These are phyloP conservation scores for Gaultheria prostrata DNA, from an alignment of 148 eudicot species.

Conservation along the genomic window DNA sequence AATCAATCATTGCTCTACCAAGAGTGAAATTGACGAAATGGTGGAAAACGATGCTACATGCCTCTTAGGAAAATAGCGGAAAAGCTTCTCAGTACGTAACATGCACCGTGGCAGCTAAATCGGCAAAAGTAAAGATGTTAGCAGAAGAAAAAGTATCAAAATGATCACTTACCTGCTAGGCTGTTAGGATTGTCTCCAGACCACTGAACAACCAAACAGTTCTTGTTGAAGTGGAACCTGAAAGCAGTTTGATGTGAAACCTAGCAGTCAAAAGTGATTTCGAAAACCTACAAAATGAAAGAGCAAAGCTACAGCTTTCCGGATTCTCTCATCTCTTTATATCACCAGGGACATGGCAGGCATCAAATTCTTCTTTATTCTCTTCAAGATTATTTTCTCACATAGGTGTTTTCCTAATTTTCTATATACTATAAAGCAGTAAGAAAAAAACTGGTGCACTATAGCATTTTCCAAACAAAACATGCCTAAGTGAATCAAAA, in stretches of 20 bases:
- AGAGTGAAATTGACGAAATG: neutral
- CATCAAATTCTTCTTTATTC: neutral
- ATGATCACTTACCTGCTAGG: slow-evolving; percentile 58
- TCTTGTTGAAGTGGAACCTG: slow-evolving; percentile 65
- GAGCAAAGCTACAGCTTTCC: neutral
- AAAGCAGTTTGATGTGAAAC: slow-evolving; percentile 18
- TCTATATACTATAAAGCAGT: neutral
- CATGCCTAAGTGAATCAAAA: neutral
- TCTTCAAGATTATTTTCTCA: neutral
- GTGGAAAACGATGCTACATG: neutral
- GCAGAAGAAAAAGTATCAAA: neutral
- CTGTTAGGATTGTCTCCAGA: slow-evolving; percentile 96
- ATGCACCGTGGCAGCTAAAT: neutral
- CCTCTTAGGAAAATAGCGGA: neutral
- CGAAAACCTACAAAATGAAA: neutral
- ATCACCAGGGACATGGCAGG: neutral
- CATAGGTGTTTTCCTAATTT: neutral
- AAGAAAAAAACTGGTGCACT: neutral
- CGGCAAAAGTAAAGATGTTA: neutral
- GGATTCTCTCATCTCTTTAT: neutral
- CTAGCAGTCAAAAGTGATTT: neutral
- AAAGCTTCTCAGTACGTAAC: neutral
- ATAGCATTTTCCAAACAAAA: neutral
- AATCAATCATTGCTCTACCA: neutral
- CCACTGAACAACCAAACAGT: slow-evolving; percentile 87